Evolutionary conservation across 352 stramenopile species (phyloP), one percentile per base, ranked within the genome.

Genomic region (Phytophthora cactorum): DNA sequence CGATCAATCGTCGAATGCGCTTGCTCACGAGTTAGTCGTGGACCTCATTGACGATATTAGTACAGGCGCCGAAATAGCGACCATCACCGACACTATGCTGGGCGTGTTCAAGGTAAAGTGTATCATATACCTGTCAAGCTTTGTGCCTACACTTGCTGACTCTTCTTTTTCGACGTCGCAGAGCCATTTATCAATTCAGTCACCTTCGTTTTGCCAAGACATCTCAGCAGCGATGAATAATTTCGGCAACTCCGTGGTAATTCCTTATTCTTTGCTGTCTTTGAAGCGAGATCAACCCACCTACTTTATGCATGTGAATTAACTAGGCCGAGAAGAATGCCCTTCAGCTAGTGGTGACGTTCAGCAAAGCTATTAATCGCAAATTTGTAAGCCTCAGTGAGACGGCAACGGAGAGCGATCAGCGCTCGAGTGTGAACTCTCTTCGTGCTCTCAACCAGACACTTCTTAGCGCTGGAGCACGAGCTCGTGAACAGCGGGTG

Each of bases 181-280:
- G 84, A 93, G 80, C 38, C 88, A 96, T 31, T 47, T 78, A 27
- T 92, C 88, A 3, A 90, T 96, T 43, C 82, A 96, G 49, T 89
- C 86, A 1, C 38, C 78, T 5, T 53, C 60, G 10, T 96, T 92
- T 66, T 92, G 79, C 53, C 39, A 68, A 0, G 86, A 94, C 25
- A 72, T 93, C 0, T 62, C 62, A 5, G 38, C 54, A 10, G 71
- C 66, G 4, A 81, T 96, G 53, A 63, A 75, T 10, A 56, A 51
- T 15, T 79, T 82, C 17, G 44, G 69, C 22, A 65, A 68, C 22
- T 71, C 81, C 29, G 66, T 49, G 43, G 81, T 89, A 52, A 46
- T 46, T 41, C 11, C 34, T 41, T 41, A 11, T 41, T 41, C n/a
- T n/a, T n/a, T n/a, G n/a, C n/a, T n/a, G n/a, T n/a, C n/a, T n/a